Base-by-base conservation (phyloP, 352 stramenopile genomes). In the Phytophthora capsici region DNA sequence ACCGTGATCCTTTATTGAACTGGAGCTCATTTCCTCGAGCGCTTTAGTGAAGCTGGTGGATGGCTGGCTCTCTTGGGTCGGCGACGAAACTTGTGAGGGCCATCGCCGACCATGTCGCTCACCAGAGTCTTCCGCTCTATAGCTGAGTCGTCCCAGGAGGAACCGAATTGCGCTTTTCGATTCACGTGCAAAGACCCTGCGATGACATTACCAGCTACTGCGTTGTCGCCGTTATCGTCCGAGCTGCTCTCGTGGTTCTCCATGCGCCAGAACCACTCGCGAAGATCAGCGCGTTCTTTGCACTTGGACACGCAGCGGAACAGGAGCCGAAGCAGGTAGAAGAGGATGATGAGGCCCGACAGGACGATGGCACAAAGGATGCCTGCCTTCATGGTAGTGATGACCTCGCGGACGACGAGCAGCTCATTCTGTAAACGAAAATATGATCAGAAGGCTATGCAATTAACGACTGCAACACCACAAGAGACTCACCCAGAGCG, bases 331-430 rank as follows among this genome's bases (percentile, higher is more conserved):
- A 90, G 63, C 25, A 94, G 37, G 48, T 90, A 94, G 52, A 94
- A 84, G 6, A 78, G 40, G 46, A 94, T 92, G 57, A 91, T 88
- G 52, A 84, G 74, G 3, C 72, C 77, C 12, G 86, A 94, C 6
- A 94, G 52, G 12, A 89, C 53, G 32, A 94, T 78, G 23, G 86
- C 84, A 34, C 80, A 90, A 6, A 94, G 58, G 46, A 94, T 94
- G 14, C 78, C 84, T 19, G 82, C 86, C 57, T 94, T 94, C 86
- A 94, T 94, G 6, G 86, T 92, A n/a, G 78, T 91, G 59, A 94
- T 94, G 50, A 94, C 82, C 53, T 91, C 79, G 9, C 84, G 85
- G 17, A 94, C 78, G 19, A 91, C 70, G 2, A 92, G 61, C 74
- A 94, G 88, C 59, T 94, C 83, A 48, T 88, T 89, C 86, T 92